Percentiles rank a stretch among this genome's conserved stretches.
Conservation (phyloP, 192 early-diverging fungal species). For the Pilaira anomala region DNA sequence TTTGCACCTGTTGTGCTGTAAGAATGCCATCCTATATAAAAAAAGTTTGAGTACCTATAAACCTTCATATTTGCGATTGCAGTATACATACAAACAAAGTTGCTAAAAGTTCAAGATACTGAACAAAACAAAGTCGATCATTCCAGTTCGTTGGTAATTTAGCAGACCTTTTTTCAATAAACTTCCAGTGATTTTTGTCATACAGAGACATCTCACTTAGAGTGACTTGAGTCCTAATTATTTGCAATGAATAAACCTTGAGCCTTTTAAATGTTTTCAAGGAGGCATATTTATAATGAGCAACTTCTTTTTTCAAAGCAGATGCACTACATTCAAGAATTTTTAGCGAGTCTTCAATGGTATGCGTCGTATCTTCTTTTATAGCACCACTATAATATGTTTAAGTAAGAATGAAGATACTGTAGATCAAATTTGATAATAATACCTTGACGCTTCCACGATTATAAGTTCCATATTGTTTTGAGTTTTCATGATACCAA, state of each 20-base stretch:
- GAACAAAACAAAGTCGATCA: constrained; percentile 1
- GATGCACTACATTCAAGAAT: constrained; percentile 1
- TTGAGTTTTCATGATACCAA: constrained; percentile 5
- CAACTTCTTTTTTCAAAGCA: constrained; percentile 4
- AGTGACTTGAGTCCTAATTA: constrained; percentile 7
- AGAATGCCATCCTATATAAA: no score
- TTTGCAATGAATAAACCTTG: constrained; percentile 1
- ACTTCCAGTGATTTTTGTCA: constrained; percentile 2
- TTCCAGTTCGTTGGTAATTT: constrained; percentile 4
- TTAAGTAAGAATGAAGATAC: constrained; percentile 13
- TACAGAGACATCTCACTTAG: constrained; percentile 2
- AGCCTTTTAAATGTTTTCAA: neutral
- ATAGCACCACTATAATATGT: constrained; percentile 3
- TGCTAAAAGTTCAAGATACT: constrained; percentile 13
- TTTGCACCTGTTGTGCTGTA: no score
- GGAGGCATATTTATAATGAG: constrained; percentile 8
- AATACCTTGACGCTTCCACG: constrained; percentile 12
- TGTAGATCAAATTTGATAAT: neutral
- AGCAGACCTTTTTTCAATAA: constrained; percentile 2
- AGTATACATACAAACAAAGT: constrained; percentile 6
- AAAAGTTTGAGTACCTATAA: no score
- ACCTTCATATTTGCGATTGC: no score
- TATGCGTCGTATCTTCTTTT: constrained; percentile 3
- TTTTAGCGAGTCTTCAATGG: constrained; percentile 6
- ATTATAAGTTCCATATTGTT: constrained; percentile 12